phyloP scores from a whole-genome alignment of 768 basidiomycete species.

The Xerocomellus amylosporus region DNA sequence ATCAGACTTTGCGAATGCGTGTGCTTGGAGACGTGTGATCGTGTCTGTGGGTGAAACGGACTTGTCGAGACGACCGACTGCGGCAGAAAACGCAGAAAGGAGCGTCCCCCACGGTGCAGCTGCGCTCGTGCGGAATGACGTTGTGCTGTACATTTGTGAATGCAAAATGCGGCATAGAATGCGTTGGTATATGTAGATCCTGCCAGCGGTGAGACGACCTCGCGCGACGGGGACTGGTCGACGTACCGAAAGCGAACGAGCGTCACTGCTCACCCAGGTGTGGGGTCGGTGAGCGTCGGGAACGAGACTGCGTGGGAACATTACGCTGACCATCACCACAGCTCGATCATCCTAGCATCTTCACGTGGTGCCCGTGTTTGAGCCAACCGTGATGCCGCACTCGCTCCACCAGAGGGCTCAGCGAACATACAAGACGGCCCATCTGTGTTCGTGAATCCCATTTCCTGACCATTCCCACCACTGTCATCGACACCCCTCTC shows the following conservation, averaged over 20 bases:
- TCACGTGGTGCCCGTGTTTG: too few relatives aligned
- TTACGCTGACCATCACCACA: too few relatives aligned
- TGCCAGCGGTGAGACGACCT: background rate
- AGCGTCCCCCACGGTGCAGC: constrained; percentile 14
- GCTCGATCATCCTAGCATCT: too few relatives aligned
- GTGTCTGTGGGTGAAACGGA: constrained; percentile 69
- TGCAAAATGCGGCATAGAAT: background rate
- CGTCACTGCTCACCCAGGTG: too few relatives aligned
- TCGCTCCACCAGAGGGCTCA: too few relatives aligned
- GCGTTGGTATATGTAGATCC: background rate
- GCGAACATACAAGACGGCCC: too few relatives aligned
- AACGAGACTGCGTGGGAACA: too few relatives aligned
- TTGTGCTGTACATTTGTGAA: background rate
- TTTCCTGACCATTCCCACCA: background rate
- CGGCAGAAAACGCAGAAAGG: constrained; percentile 52
- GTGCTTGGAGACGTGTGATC: constrained; percentile 51
- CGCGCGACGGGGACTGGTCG: background rate
- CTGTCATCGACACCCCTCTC: too few relatives aligned
- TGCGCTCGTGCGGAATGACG: background rate
- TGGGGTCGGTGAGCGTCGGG: too few relatives aligned
- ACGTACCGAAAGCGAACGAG: background rate
- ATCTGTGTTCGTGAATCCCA: too few relatives aligned
- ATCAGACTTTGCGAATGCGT: too few relatives aligned
- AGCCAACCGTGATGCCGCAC: too few relatives aligned
- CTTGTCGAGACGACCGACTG: constrained; percentile 68